Conservation (phyloP, 164 flowering plant species). For the Platanus orientalis region DNA sequence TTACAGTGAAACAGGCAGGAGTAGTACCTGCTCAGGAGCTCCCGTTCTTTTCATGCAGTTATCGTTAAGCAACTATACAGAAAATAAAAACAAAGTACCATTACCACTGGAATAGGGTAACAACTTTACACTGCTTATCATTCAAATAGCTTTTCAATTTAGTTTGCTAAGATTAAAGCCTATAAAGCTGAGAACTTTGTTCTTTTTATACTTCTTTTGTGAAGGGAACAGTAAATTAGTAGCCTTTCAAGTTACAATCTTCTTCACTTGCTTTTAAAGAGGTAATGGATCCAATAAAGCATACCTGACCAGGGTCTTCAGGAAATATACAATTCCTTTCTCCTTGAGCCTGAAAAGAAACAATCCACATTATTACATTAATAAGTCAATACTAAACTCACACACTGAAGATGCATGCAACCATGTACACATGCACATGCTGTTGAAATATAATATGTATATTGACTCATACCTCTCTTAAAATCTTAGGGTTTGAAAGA, state of each 20-base stretch:
- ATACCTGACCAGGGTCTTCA: conserved; percentile 93
- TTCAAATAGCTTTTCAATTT: conserved; percentile 2
- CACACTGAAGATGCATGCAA: too few species aligned
- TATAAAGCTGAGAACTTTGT: conserved; percentile 34
- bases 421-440: background rate
- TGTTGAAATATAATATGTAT: too few species aligned
- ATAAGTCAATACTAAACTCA: background rate
- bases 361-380: conserved; percentile 18
- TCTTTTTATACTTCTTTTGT: conserved; percentile 11
- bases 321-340: conserved; percentile 73
- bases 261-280: conserved; percentile 17
- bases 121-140: conserved; percentile 12
- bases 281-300: conserved; percentile 62
- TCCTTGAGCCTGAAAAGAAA: conserved; percentile 48
- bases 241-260: conserved; percentile 23
- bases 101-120: conserved; percentile 5
- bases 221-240: conserved; percentile 1
- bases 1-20: background rate
- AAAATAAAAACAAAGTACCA: conserved; percentile 9
- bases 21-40: conserved; percentile 38
- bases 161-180: conserved; percentile 4
- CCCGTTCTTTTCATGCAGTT: conserved; percentile 59
- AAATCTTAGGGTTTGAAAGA: too few species aligned
- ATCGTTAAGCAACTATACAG: conserved; percentile 56
- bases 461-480: too few species aligned